Evolutionary conservation across 495 filamentous ascomycete species (phyloP).

Genomic region (Neurospora pannonica): DNA sequence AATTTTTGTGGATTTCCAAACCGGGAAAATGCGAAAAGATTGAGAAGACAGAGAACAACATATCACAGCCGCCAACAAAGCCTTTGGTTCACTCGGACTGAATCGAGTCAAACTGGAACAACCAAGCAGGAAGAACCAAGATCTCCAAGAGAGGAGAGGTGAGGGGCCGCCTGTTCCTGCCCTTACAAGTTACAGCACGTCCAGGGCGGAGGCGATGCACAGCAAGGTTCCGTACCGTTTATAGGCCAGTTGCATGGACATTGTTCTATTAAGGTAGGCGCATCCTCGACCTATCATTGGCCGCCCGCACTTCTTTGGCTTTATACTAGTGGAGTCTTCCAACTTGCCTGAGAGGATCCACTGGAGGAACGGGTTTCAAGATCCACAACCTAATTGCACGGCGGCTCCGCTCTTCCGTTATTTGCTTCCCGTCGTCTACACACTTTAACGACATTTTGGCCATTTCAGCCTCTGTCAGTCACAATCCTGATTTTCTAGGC

Average conservation of each 20-base stretch:
- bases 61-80: neutral
- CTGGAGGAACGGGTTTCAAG: neutral
- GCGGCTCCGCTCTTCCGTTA: neutral
- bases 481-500: neutral
- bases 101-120: neutral
- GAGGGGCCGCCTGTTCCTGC: slow-evolving; percentile 4
- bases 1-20: neutral
- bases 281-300: neutral
- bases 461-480: neutral
- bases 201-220: slow-evolving; percentile 1
- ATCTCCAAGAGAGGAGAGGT: neutral
- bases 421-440: neutral
- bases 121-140: neutral
- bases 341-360: neutral
- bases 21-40: neutral
- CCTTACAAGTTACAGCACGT: slow-evolving; percentile 1
- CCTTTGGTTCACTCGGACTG: neutral
- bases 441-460: neutral
- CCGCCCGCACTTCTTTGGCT: neutral
- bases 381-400: neutral
- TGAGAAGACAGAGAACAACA: neutral
- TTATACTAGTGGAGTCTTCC: neutral
- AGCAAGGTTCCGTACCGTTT: neutral
- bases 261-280: neutral
- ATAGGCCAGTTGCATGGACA: neutral